Percentiles rank a stretch among this genome's conserved stretches.
Conservation (phyloP, 352 stramenopile species). For the Lagenidium giganteum region DNA sequence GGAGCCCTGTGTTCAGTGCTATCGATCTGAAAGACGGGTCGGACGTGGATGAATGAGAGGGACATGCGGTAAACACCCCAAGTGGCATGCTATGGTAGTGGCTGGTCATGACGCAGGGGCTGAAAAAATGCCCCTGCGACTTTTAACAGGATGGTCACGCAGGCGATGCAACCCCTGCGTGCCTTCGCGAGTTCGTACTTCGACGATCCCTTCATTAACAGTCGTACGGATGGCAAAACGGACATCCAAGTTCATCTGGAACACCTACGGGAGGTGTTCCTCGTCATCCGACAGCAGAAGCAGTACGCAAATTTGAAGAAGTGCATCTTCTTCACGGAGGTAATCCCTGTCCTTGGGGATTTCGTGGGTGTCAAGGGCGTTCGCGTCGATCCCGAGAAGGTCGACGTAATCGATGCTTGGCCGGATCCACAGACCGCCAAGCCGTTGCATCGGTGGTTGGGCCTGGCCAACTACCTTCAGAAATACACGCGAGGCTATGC, state of each 20-base stretch:
- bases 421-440: conserved; percentile 1
- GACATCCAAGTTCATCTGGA: conserved; percentile 10
- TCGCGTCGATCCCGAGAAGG: conserved; percentile 8
- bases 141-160: conserved; percentile 17
- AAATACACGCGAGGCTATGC: neutral
- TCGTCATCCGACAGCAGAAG: conserved; percentile 12
- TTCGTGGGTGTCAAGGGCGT: conserved; percentile 13
- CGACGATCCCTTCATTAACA: conserved; percentile 24
- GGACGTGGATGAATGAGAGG: too few relatives aligned
- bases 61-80: conserved; percentile 14
- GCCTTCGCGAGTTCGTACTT: conserved; percentile 18
- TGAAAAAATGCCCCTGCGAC: conserved; percentile 18
- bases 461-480: conserved; percentile 3
- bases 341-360: conserved; percentile 20
- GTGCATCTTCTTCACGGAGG: conserved; percentile 16
- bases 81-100: conserved; percentile 22
- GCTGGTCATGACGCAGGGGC: conserved; percentile 17
- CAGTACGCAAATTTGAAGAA: conserved; percentile 22
- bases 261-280: conserved; percentile 14
- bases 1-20: too few relatives aligned
- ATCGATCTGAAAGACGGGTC: too few relatives aligned
- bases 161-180: conserved; percentile 9
- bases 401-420: conserved; percentile 4
- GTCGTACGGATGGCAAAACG: conserved; percentile 5
- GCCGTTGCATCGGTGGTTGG: conserved; percentile 1